Conservation (phyloP, 2,329 filamentous ascomycete genomes). For the Cladosporium colombiae region DNA sequence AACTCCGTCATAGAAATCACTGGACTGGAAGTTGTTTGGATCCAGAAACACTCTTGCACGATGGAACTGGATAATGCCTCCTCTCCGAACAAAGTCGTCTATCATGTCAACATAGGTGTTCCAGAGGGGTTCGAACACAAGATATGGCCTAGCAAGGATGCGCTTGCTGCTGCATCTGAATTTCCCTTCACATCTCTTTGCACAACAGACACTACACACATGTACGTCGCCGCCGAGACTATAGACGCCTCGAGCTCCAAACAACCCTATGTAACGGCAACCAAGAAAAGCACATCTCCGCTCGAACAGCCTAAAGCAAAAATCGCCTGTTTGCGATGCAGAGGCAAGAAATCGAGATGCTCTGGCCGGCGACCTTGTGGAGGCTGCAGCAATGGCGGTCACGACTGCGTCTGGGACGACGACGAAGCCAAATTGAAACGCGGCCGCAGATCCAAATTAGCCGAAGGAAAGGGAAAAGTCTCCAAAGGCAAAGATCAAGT, state of each 20-base stretch:
- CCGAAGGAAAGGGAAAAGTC: neutral
- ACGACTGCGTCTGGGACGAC: neutral
- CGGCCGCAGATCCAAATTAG: neutral
- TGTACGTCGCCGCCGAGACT: accelerated
- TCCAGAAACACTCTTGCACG: neutral
- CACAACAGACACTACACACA: neutral
- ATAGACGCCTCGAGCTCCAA: neutral
- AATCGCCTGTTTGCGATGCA: neutral
- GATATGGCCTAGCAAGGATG: neutral
- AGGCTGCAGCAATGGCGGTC: neutral
- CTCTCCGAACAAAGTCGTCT: neutral
- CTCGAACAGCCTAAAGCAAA: neutral
- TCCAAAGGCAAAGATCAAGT: neutral
- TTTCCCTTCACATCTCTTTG: neutral
- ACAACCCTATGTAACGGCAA: neutral
- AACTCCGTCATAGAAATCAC: neutral
- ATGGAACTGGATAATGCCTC: neutral
- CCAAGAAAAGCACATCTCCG: neutral
- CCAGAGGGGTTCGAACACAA: neutral
- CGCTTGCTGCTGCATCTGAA: neutral
- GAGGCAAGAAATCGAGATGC: neutral
- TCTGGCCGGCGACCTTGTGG: neutral
- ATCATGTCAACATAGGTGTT: neutral
- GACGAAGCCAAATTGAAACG: neutral
- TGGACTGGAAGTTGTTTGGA: neutral